Conservation (phyloP, 2,329 filamentous ascomycete species). For the Exophiala aquamarina region DNA sequence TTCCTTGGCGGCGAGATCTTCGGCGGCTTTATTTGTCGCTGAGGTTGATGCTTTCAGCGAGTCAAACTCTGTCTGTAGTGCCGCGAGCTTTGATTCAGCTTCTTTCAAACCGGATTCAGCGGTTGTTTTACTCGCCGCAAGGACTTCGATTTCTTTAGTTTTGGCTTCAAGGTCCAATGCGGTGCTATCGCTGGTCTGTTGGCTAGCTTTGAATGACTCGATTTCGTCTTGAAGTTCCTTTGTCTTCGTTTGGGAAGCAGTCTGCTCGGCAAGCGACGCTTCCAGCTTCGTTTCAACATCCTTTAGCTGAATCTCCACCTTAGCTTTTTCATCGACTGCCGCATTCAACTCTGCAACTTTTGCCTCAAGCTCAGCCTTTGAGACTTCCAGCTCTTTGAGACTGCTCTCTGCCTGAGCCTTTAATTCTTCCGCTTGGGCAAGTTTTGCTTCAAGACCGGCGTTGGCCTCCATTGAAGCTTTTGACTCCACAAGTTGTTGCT, state of each 20-base stretch:
- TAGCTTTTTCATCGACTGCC: constrained; percentile 6
- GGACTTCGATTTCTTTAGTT: constrained; percentile 7
- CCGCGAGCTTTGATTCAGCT: constrained; percentile 3
- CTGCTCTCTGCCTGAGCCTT: constrained; percentile 8
- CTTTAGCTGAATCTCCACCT: no score
- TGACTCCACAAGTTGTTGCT: not conserved
- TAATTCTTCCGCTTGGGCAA: constrained; percentile 5
- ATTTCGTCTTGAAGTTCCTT: constrained; percentile 15
- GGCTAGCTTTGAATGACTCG: constrained; percentile 10
- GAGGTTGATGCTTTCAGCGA: constrained; percentile 7
- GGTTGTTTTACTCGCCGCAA: constrained; percentile 13
- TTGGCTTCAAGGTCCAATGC: constrained; percentile 13
- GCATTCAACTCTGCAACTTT: constrained; percentile 9
- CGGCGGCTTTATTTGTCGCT: constrained; percentile 7
- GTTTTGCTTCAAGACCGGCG: constrained; percentile 6
- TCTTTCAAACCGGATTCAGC: constrained; percentile 10
- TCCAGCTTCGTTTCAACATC: constrained; percentile 12
- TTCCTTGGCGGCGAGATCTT: constrained; percentile 4
- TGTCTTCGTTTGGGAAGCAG: constrained; percentile 3
- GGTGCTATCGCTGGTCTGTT: constrained; percentile 4
- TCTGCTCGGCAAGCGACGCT: constrained; percentile 6
- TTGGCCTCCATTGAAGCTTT: constrained; percentile 1
- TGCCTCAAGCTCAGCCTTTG: constrained; percentile 5
- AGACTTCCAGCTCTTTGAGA: constrained; percentile 2
- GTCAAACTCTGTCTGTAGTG: constrained; percentile 9